phyloP scores from a whole-genome alignment of 208 protist genomes.

The Acanthamoeba polyphaga region DNA sequence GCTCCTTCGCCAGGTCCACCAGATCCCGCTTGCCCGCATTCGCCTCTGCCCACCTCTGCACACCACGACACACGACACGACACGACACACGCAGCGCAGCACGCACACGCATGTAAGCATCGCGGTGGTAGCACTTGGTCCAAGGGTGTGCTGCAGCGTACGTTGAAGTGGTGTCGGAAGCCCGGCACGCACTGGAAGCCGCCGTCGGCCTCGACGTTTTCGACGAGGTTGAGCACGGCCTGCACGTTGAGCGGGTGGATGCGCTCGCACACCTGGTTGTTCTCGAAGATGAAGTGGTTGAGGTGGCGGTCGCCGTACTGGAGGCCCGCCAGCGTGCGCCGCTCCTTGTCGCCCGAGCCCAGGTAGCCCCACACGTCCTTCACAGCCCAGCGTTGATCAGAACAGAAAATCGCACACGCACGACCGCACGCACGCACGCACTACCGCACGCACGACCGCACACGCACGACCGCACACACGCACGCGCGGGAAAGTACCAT shows the following conservation, averaged over 20 bases:
- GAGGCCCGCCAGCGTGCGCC: background rate
- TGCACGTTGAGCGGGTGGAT: conserved; percentile 1
- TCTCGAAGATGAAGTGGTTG: conserved; percentile 64
- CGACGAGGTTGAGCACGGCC: conserved; percentile 26
- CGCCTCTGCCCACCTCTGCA: background rate
- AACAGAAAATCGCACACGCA: background rate
- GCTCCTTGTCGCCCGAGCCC: background rate
- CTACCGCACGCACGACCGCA: no score
- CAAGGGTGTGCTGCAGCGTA: background rate
- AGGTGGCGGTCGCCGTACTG: background rate
- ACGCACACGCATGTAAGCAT: background rate
- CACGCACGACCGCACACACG: no score
- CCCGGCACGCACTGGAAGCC: conserved; percentile 61
- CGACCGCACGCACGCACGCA: no score
- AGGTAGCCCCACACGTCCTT: background rate
- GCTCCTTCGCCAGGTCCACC: background rate
- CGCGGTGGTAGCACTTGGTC: background rate
- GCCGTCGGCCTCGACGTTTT: conserved; percentile 49
- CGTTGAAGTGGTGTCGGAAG: conserved; percentile 29
- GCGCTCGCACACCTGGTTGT: conserved; percentile 28
- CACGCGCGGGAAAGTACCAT: background rate
- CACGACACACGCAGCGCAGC: background rate
- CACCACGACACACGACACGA: background rate
- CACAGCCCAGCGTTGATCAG: background rate
- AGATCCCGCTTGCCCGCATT: conserved; percentile 2